Evolutionary conservation across 1,284 basidiomycete genomes (phyloP).

Genomic region (Melampsora americana): DNA sequence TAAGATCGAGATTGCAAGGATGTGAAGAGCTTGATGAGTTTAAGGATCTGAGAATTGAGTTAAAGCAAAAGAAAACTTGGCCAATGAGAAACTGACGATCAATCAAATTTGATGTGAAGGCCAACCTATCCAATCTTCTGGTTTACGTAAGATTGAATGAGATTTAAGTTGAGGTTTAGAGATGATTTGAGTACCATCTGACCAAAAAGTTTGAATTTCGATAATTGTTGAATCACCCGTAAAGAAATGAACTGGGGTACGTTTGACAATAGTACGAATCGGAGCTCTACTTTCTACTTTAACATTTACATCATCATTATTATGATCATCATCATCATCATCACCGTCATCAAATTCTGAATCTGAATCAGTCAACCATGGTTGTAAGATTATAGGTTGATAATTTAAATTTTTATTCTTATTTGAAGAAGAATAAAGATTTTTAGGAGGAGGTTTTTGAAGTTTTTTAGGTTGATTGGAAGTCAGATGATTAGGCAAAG

Average conservation of each 20-base stretch:
- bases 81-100: too few species aligned
- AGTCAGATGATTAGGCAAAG: not conserved
- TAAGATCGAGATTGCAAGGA: too few species aligned
- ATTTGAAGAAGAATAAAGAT: too few species aligned
- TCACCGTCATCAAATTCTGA: too few species aligned
- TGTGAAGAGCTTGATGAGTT: too few species aligned
- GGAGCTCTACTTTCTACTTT: not conserved
- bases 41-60: too few species aligned
- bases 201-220: not conserved
- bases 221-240: not conserved
- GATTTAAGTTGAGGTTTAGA: not conserved
- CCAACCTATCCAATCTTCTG: conserved; percentile 2
- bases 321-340: not conserved
- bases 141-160: not conserved
- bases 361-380: too few species aligned
- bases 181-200: not conserved
- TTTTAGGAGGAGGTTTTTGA: not conserved
- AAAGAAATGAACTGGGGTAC: not conserved
- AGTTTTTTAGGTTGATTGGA: not conserved
- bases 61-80: too few species aligned
- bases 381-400: too few species aligned
- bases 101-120: not conserved
- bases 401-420: too few species aligned
- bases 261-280: not conserved
- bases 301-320: too few species aligned